Conservation (phyloP, 768 basidiomycete species). For the Kwoniella europaea region DNA sequence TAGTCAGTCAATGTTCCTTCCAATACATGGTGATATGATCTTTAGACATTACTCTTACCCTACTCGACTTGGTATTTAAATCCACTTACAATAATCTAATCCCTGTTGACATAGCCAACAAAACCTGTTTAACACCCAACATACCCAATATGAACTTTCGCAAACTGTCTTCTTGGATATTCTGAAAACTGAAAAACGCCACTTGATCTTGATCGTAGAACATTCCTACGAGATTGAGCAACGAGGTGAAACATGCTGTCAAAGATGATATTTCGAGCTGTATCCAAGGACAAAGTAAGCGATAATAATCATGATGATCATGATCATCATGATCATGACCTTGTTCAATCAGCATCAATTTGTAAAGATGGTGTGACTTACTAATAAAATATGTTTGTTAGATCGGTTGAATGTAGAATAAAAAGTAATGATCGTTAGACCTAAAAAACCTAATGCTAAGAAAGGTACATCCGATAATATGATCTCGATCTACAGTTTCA, state of each 20-base stretch:
- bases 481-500: neutral
- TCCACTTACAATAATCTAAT: neutral
- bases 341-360: too few species aligned
- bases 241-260: conserved; percentile 4
- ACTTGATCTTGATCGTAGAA: conserved; percentile 6
- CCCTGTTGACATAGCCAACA: neutral
- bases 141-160: neutral
- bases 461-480: conserved; percentile 1
- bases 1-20: neutral
- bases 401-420: conserved; percentile 10
- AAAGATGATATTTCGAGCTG: neutral
- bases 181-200: neutral
- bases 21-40: too few species aligned
- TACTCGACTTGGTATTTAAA: too few species aligned
- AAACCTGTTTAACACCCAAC: conserved; percentile 6
- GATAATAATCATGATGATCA: neutral
- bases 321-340: neutral
- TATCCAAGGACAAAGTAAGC: too few species aligned
- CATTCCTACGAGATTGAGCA: conserved; percentile 4
- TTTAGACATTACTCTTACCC: too few species aligned
- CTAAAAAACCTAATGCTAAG: conserved; percentile 3
- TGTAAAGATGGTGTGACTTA: neutral
- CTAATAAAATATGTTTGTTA: neutral
- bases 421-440: conserved; percentile 6
- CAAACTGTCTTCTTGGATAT: neutral